Evolutionary conservation across 257 asterid genomes (phyloP).

Genomic region (Osmanthus fragrans): DNA sequence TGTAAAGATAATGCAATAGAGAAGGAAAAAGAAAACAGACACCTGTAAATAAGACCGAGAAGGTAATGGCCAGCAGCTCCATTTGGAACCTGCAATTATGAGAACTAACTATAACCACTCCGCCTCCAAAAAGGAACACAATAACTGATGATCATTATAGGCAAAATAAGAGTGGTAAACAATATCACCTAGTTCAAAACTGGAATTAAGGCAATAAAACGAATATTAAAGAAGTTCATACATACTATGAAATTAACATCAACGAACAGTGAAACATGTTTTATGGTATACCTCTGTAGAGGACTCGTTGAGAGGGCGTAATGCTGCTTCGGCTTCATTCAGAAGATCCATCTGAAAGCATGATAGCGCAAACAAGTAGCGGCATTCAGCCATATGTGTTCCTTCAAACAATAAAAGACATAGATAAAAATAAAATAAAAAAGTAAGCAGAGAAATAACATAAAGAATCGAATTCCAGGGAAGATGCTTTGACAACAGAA

Average conservation of each 20-base stretch:
- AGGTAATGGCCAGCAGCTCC: constrained; percentile 99
- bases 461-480: background rate
- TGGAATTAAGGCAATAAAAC: background rate
- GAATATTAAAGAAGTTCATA: background rate
- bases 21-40: constrained; percentile 17
- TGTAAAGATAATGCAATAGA: constrained; percentile 1
- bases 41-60: constrained; percentile 97
- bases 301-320: constrained; percentile 66
- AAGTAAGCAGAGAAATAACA: constrained; percentile 8
- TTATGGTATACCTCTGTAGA: constrained; percentile 59
- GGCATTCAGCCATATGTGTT: constrained; percentile 70
- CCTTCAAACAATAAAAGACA: constrained; percentile 48
- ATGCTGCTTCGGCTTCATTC: constrained; percentile 80
- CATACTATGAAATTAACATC: constrained; percentile 7
- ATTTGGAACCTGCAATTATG: constrained; percentile 74
- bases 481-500: constrained; percentile 4
- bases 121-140: constrained; percentile 15
- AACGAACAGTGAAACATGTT: background rate
- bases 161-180: background rate
- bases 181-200: background rate
- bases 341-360: constrained; percentile 95
- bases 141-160: constrained; percentile 5
- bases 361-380: constrained; percentile 93
- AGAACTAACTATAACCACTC: constrained; percentile 19
- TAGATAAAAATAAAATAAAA: constrained; percentile 23